Evolutionary conservation across 2,329 filamentous ascomycete genomes (phyloP), one percentile per base, ranked within the genome.

Genomic region (Ophiosphaerella herpotricha): DNA sequence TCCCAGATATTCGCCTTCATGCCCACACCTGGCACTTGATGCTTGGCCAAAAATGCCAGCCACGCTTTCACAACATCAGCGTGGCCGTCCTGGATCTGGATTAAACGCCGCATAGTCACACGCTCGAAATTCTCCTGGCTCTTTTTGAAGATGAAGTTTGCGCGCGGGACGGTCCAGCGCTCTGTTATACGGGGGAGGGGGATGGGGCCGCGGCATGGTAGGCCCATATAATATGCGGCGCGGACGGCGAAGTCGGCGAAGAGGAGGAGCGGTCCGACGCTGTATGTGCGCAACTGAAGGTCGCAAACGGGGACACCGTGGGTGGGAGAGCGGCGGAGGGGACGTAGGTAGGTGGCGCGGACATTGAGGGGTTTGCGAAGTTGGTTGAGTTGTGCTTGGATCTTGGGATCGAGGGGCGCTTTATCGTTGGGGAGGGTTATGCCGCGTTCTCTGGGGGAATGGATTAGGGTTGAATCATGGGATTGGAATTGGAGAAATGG

Each of bases 1-100:
- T 96, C 90, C 86, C 89, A 99, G 42, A 97, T 83, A 72, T 99
- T 97, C 45, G 94, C 94, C 82, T 99, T 99, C 91, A 99, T 95
- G 65, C 94, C 94, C 35, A 97, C 87, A n/a, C 94, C 94, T 61
- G 95, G 90, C 72, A 94, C 96, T 36, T 91, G 90, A 70, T 97
- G 88, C 76, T 96, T 96, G 68, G 89, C 85, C 68, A 99, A 74
- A 70, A 96, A 97, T 0, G 91, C 91, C 50, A 99, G 78, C 94
- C 94, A 99, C 24, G 92, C 75, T 74, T 95, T 88, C 32, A 99
- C 91, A 1, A 86, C 87, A 71, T 97, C 90, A 0, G 91, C 86
- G 66, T 97, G 82, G 0, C 91, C 94, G 68, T 97, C 94, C 59
- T 90, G 88, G 67, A 99, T 94, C 75, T 96, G 91, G 44, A 99